Percentiles rank a stretch among this genome's conserved stretches.
Conservation (phyloP, 371 early-diverging fungal genomes). For the Rhizomucor pusillus region DNA sequence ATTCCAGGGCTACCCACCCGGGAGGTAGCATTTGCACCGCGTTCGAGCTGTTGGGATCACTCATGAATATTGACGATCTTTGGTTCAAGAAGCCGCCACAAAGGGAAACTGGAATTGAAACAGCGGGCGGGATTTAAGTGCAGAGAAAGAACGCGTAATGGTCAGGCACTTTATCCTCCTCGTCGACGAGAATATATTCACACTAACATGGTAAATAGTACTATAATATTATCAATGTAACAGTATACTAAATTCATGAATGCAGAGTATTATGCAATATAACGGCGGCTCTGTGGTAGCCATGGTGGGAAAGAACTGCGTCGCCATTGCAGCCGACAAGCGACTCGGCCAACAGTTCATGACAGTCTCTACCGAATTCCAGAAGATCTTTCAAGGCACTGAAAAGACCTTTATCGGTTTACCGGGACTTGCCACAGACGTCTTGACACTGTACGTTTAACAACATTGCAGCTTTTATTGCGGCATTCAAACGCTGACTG, state of each 20-base stretch:
- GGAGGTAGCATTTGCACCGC: constrained; percentile 32
- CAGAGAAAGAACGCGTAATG: no score
- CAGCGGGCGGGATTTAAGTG: no score
- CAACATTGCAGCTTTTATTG: neutral
- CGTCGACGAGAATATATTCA: no score
- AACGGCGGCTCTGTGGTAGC: constrained; percentile 97
- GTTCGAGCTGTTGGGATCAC: no score
- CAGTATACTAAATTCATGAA: no score
- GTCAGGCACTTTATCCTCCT: no score
- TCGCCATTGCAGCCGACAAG: constrained; percentile 97
- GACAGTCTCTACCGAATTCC: constrained; percentile 92
- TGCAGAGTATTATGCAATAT: constrained; percentile 81
- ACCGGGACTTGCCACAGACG: constrained; percentile 97
- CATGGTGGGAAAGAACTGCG: constrained; percentile 98
- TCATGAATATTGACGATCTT: no score
- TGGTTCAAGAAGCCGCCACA: no score
- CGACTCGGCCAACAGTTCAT: constrained; percentile 90
- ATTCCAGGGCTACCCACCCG: constrained; percentile 55
- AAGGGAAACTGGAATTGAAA: no score
- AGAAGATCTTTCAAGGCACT: constrained; percentile 90
- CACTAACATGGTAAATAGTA: no score
- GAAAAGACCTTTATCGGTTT: constrained; percentile 90
- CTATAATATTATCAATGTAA: no score
- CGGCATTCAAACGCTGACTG: no score
- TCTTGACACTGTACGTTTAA: constrained; percentile 83